These are phyloP conservation scores for Apocynum venetum DNA, from an alignment of 257 asterid genomes.

Conservation along the genomic window DNA sequence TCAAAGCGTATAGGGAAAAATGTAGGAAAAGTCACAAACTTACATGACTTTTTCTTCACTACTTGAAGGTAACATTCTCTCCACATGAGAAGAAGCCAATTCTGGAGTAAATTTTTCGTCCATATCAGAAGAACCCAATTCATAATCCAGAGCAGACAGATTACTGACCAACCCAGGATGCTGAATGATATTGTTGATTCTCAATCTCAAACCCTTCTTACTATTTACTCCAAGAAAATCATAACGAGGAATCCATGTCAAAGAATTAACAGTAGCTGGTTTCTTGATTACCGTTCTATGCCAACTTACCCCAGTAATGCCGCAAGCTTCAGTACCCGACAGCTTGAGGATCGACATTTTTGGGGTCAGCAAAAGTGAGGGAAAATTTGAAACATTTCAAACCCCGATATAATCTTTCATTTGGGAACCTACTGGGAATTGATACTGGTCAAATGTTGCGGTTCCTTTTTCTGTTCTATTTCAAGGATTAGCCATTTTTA, in stretches of 20 bases:
- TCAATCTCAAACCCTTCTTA: constrained; percentile 13
- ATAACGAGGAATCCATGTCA: constrained; percentile 10
- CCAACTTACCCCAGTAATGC: constrained; percentile 11
- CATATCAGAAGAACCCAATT: constrained; percentile 22
- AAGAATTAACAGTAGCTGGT: constrained; percentile 5
- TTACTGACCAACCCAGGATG: constrained; percentile 15
- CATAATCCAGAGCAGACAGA: constrained; percentile 13
- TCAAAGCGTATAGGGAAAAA: background rate
- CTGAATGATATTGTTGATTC: constrained; percentile 16
- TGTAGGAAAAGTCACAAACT: background rate
- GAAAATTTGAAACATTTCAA: constrained; percentile 11
- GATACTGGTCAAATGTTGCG: too few species aligned
- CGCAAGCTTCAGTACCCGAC: constrained; percentile 14
- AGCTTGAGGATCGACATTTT: constrained; percentile 24
- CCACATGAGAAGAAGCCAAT: constrained; percentile 17
- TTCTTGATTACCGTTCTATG: constrained; percentile 10
- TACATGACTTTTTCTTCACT: constrained; percentile 20
- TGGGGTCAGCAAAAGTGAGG: background rate
- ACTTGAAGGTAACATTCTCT: constrained; percentile 17
- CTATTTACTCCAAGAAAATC: constrained; percentile 4
- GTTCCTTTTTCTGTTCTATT: too few species aligned
- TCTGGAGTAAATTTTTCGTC: constrained; percentile 20
- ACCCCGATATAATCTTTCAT: background rate
- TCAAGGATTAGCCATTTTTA: too few species aligned
- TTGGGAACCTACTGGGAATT: too few species aligned